Evolutionary conservation across 257 asterid genomes (phyloP).

Genomic region (Apocynum venetum): DNA sequence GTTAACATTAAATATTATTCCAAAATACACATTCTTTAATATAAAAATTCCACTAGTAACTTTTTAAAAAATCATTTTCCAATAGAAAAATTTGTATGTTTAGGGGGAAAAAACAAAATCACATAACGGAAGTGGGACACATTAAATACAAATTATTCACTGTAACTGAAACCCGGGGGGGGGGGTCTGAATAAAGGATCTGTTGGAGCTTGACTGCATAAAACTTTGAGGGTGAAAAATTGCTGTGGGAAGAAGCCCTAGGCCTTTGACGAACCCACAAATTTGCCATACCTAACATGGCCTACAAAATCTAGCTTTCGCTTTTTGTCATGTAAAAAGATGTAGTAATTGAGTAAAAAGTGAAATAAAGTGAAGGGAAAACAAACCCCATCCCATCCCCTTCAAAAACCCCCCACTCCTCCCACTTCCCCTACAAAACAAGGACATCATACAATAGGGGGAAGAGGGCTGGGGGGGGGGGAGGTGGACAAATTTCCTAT

Average conservation of each 20-base stretch:
- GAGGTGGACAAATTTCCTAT: slow-evolving; percentile 10
- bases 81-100: background rate
- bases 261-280: slow-evolving; percentile 41
- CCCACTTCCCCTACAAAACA: background rate
- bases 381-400: slow-evolving; percentile 15
- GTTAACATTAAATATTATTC: too few species aligned
- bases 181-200: slow-evolving; percentile 1
- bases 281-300: slow-evolving; percentile 41
- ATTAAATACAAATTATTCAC: background rate
- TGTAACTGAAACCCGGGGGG: background rate
- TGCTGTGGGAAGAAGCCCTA: slow-evolving; percentile 5
- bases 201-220: slow-evolving; percentile 11
- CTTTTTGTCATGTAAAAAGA: slow-evolving; percentile 46
- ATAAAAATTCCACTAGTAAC: too few species aligned
- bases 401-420: background rate
- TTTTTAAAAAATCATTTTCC: too few species aligned
- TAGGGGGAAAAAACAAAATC: background rate
- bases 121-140: background rate
- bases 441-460: too few species aligned
- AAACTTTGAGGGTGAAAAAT: background rate
- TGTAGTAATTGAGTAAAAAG: slow-evolving; percentile 45
- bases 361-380: slow-evolving; percentile 27
- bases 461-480: too few species aligned
- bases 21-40: too few species aligned
- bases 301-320: slow-evolving; percentile 38